Evolutionary conservation across 225 moss, liverwort and hornwort genomes (phyloP), one percentile per base, ranked within the genome.

Genomic region (Takakia lepidozioides): DNA sequence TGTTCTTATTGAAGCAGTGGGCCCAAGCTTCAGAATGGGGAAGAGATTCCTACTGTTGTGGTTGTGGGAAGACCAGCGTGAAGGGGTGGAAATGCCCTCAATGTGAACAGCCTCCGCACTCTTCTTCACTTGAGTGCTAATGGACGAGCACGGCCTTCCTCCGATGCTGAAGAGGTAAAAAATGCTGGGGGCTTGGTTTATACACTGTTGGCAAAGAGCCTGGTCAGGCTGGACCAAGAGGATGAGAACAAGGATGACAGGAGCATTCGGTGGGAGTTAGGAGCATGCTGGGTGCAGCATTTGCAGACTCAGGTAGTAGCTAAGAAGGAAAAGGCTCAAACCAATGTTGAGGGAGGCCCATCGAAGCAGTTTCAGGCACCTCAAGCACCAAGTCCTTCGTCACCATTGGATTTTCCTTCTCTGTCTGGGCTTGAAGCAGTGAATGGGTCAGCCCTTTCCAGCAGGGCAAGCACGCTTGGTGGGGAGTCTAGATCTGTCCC

Each of bases 231-330:
- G 60, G 67, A 51, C 42, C 49, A 57, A 23, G 74, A 77, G n/a
- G 17, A 55, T 19, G 73, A 67, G 32, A 73, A 63, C 36, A 57
- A 54, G 27, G 26, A 24, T 15, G 50, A 59, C 46, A 46, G 48
- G 30, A 58, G 43, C 30, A 60, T 82, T 57, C 73, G 82, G 27
- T 82, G 82, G 82, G 82, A 82, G 64, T 77, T 82, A 9, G 82
- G 82, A 42, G 82, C 82, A 25, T 82, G 82, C 44, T 82, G 82
- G 82, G 70, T 82, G 24, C 82, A 82, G 60, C 82, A 82, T 40
- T 26, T 66, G 2, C 82, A 82, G 34, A 60, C 77, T 5, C 72
- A 82, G 47, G 82, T 63, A 30, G 82, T 63, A 51, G 25, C 60
- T 28, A 23, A 44, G 44, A 76, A 77, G 52, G 82, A 82, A 50